Conservation (phyloP, 208 protist species). For the Entamoeba histolytica region DNA sequence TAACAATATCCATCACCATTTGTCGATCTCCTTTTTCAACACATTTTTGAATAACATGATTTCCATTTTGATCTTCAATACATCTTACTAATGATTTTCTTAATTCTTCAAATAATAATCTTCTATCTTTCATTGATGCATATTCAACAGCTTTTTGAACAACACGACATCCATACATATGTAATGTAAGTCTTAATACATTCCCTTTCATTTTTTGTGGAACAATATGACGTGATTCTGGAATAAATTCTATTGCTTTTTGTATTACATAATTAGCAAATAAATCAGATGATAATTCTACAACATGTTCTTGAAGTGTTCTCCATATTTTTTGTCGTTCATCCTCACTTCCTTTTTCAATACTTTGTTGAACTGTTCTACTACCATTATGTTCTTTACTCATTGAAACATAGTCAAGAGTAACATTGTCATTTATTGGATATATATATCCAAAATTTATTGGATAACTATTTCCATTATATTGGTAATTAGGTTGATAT, state of each 20-base stretch:
- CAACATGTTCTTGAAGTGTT: not conserved
- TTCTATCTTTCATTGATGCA: conserved; percentile 4
- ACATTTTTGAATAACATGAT: conserved; percentile 95
- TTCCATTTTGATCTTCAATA: conserved; percentile 93
- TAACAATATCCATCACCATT: conserved; percentile 74
- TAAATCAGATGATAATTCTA: conserved; percentile 20
- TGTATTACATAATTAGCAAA: conserved; percentile 34
- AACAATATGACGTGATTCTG: conserved; percentile 15
- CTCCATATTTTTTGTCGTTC: not conserved
- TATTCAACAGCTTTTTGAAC: conserved; percentile 61
- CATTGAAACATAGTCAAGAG: not conserved
- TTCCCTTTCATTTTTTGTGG: conserved; percentile 54
- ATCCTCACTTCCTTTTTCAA: not conserved
- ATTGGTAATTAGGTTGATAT: not conserved
- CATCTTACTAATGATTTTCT: conserved; percentile 71
- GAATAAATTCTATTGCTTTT: conserved; percentile 15
- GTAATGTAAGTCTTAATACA: conserved; percentile 67
- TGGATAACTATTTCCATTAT: not conserved
- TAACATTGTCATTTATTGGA: not conserved
- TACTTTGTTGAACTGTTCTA: not conserved
- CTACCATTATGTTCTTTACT: not conserved
- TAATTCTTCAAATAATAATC: conserved; percentile 55
- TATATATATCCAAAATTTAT: not conserved
- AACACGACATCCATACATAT: conserved; percentile 87
- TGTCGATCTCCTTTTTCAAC: conserved; percentile 69